These are phyloP conservation scores for Microdochium bolleyi DNA, from an alignment of 2,329 filamentous ascomycete species.

Conservation along the genomic window DNA sequence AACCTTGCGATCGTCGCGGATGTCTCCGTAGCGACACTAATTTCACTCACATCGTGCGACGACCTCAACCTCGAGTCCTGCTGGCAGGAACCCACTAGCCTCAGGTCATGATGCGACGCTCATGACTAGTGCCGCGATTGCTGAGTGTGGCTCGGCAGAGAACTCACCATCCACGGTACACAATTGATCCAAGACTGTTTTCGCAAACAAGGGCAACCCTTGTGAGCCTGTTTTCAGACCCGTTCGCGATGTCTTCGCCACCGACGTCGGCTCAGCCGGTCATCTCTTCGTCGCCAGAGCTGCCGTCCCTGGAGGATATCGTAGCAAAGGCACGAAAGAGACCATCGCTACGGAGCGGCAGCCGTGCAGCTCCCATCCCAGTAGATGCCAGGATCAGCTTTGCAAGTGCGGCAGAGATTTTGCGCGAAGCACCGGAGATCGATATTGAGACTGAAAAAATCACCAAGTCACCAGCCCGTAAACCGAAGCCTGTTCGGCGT, in stretches of 20 bases:
- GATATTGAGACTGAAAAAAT: constrained; percentile 18
- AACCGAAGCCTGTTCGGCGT: constrained; percentile 6
- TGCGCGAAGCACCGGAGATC: constrained; percentile 22
- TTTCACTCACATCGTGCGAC: no score
- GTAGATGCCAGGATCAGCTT: constrained; percentile 27
- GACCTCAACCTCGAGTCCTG: neutral
- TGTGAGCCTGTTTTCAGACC: neutral
- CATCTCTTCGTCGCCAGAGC: constrained; percentile 44
- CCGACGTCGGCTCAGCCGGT: constrained; percentile 11
- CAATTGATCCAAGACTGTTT: neutral
- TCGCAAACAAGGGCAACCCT: neutral
- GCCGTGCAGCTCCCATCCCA: constrained; percentile 26
- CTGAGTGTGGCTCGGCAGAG: neutral
- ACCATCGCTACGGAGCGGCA: constrained; percentile 25
- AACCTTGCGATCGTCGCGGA: neutral
- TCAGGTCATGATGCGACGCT: neutral
- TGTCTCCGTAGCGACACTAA: neutral
- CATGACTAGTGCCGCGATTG: neutral
- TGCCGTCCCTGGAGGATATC: constrained; percentile 44
- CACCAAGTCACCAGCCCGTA: constrained; percentile 12
- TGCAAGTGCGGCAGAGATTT: constrained; percentile 30
- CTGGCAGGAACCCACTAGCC: neutral
- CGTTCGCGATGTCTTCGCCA: neutral
- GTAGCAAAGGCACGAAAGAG: constrained; percentile 26
- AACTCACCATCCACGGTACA: neutral